Evolutionary conservation across 495 filamentous ascomycete genomes (phyloP), one percentile per base, ranked within the genome.

Genomic region (Penicillium alfredii): DNA sequence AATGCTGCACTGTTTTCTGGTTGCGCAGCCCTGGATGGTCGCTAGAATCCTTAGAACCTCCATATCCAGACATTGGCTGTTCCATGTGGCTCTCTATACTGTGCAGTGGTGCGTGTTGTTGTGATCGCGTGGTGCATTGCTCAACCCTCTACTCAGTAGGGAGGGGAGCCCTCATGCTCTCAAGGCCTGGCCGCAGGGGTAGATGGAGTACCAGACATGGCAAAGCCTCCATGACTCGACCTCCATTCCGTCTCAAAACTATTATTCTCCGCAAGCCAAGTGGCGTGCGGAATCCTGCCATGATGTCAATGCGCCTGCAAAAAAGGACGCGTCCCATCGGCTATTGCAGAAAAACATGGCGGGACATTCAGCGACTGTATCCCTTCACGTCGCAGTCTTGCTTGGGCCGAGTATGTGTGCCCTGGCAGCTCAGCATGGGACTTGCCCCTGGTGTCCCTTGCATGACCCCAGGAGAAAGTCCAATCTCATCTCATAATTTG

Each of bases 201-300:
- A 30, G 22, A 40, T 33, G 13, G 25, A 12, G 28, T n/a, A 30
- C 13, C 8, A 6, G 10, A 3, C 10, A 29, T 20, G 10, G n/a
- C 27, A 25, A 12, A 21, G 28, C 4, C 27, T 8, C 19, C 12
- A 23, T 19, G 17, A n/a, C 17, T 30, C 23, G 4, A 26, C 32
- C 32, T 42, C 19, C 39, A 35, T 42, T 36, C 32, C 39, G 3
- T 14, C 11, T 8, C 4, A 25, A 25, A 2, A 8, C 10, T 10
- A 26, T 33, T 27, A 33, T 29, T 42, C 19, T 30, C 32, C 32
- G 30, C 4, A 4, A 23, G 24, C 19, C 19, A 36, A 35, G 25
- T 30, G 4, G 0, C 22, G 21, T 15, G n/a, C 27, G 16, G 45
- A 49, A 53, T 49, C 29, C 21, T 23, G 30, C 22, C 24, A 23